These are phyloP conservation scores for Dryas integrifolia DNA, from an alignment of 331 rosid genomes.

Conservation along the genomic window DNA sequence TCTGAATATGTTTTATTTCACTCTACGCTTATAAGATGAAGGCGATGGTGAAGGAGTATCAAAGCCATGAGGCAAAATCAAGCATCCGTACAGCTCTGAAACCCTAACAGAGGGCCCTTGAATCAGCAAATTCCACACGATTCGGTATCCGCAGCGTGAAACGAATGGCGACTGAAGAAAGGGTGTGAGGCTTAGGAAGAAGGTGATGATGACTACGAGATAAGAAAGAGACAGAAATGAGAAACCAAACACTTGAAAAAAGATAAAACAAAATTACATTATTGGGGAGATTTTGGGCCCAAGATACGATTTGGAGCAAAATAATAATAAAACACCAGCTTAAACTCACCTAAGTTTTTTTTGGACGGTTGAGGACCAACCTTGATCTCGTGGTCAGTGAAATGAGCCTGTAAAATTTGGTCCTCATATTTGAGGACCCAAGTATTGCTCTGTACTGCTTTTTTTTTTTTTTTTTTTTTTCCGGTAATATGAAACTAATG, in stretches of 20 bases:
- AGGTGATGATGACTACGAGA: constrained; percentile 18
- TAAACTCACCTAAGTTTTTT: no score
- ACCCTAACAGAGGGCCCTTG: not conserved
- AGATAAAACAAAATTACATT: not conserved
- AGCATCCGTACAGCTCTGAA: not conserved
- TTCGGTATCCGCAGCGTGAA: not conserved
- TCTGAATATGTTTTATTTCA: not conserved
- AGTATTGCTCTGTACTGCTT: no score
- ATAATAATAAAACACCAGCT: no score
- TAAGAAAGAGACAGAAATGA: constrained; percentile 33
- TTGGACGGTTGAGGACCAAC: no score
- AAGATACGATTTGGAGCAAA: not conserved
- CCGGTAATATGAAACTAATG: not conserved
- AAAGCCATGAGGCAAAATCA: not conserved
- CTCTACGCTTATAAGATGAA: not conserved
- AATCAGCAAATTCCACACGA: not conserved
- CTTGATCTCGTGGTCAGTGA: no score
- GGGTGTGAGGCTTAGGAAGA: constrained; percentile 15
- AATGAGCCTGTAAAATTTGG: no score
- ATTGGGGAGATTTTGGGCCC: not conserved
- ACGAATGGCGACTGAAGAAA: constrained; percentile 15
- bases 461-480: not conserved
- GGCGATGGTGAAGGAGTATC: not conserved
- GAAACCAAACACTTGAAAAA: not conserved
- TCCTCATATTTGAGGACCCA: no score